Percentiles rank a stretch among this genome's conserved stretches.
These are phyloP conservation scores for Lumnitzera littorea DNA, from an alignment of 345 rosid species.

Conservation along the genomic window DNA sequence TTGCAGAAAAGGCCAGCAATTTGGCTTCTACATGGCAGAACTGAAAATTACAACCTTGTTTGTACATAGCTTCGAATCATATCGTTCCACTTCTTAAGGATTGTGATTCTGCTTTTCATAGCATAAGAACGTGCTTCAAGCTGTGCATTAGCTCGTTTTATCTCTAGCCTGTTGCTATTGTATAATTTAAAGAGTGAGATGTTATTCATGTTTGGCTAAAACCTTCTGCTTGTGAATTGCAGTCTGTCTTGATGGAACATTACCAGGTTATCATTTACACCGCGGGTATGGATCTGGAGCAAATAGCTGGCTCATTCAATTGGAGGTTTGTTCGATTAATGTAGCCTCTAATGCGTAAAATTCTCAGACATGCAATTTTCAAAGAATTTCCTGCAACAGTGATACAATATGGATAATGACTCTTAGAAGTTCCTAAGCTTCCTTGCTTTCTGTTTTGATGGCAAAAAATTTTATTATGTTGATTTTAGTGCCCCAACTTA, in stretches of 20 bases:
- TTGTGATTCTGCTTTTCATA: too few species aligned
- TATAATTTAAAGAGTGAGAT: too few species aligned
- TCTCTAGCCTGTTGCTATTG: neutral
- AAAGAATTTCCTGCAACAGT: neutral
- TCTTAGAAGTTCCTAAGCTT: neutral
- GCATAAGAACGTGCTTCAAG: too few species aligned
- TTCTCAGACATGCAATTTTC: neutral
- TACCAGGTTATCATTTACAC: conserved; percentile 43
- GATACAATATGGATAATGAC: neutral
- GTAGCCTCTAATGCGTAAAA: neutral
- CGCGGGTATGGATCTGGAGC: conserved; percentile 38
- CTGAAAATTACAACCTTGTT: too few species aligned
- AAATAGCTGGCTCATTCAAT: conserved; percentile 41
- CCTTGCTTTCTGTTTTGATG: neutral
- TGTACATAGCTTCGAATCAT: too few species aligned
- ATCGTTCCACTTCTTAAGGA: too few species aligned
- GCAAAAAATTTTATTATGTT: too few species aligned
- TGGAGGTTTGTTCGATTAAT: conserved; percentile 24
- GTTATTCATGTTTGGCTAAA: neutral
- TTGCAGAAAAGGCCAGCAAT: too few species aligned
- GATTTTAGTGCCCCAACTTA: too few species aligned
- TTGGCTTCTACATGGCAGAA: too few species aligned
- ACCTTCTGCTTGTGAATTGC: conserved; percentile 4
- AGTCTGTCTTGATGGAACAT: conserved; percentile 44
- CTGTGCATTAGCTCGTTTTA: too few species aligned